Evolutionary conservation across 139 green algal genomes (phyloP), one percentile per base, ranked within the genome.

Genomic region (Trebouxia sp.): DNA sequence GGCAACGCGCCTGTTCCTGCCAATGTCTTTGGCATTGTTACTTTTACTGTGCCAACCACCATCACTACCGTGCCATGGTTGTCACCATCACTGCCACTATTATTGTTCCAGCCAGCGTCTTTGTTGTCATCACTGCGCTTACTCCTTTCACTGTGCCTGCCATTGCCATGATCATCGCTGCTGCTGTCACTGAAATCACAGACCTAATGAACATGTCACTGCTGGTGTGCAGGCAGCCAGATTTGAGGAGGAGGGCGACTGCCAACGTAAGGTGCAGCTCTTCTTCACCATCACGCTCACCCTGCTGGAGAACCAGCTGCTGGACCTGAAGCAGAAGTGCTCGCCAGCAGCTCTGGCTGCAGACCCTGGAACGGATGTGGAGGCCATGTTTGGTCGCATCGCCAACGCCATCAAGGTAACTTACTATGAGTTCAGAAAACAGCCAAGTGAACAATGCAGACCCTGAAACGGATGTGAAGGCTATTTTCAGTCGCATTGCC

Each of bases 211-310:
- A n/a, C 2, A 22, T 58, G 50, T 58, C 4, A 22, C 50, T 58
- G 50, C 14, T 15, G 2, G 14, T 35, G 9, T 77, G 69, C 69
- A 77, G 69, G 69, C 69, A 53, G 30, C 69, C 4, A 77, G 43
- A 41, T 77, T 77, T 55, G 7, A 32, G 10, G 69, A 51, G 26
- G 69, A 53, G 43, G 4, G 24, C 41, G n/a, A 53, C 5, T n/a
- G 35, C 6, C 24, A 53, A 11, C 42, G 69, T 20, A 51, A 77
- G 69, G 69, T 77, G 69, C 69, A 77, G 42, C 69, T 56, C n/a
- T 53, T 77, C 26, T 77, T 77, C 69, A 77, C 42, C 41, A 77
- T 77, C 39, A 77, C n/a, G 28, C 42, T 39, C 20, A 77, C 69
- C 39, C 41, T 77, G 69, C 69, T 77, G 26, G 69, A 77, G 42